phyloP scores from a whole-genome alignment of 306 rosid genomes.

The Vigna reflexopilosa region DNA sequence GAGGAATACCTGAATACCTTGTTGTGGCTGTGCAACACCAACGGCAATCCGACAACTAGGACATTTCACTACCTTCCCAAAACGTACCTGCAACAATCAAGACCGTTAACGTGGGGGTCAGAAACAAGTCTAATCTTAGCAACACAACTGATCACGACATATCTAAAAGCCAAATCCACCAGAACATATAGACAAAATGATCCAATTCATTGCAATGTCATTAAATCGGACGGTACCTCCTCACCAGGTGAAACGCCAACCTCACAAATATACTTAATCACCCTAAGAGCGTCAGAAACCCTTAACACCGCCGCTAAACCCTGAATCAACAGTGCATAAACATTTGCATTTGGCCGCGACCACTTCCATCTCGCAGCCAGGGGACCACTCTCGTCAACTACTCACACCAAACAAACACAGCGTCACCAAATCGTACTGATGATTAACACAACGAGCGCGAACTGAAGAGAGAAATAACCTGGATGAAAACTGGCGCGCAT shows the following conservation, averaged over 20 bases:
- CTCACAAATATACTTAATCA: constrained; percentile 74
- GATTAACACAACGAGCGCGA: not conserved
- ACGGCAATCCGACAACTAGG: constrained; percentile 88
- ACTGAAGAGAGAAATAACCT: constrained; percentile 23
- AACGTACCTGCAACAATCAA: constrained; percentile 72
- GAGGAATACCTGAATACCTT: constrained; percentile 87
- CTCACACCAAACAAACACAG: constrained; percentile 29
- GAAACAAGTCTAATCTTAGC: constrained; percentile 20
- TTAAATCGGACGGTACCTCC: constrained; percentile 62
- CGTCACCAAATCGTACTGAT: constrained; percentile 25
- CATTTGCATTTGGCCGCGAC: constrained; percentile 81
- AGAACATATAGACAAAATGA: not conserved
- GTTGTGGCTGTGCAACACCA: constrained; percentile 95
- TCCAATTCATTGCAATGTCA: not conserved
- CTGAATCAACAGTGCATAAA: constrained; percentile 67
- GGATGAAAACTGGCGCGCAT: constrained; percentile 68
- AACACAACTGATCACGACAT: constrained; percentile 5
- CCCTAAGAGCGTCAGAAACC: constrained; percentile 89
- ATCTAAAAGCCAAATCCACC: constrained; percentile 11
- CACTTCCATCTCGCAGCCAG: constrained; percentile 79
- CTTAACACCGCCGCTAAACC: constrained; percentile 82
- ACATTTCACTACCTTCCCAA: constrained; percentile 93
- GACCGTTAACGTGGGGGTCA: not conserved
- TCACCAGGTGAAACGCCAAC: constrained; percentile 90
- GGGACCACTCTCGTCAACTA: constrained; percentile 62